Evolutionary conservation across 2,329 filamentous ascomycete species (phyloP), one percentile per base, ranked within the genome.

Genomic region (Neurospora sp.): DNA sequence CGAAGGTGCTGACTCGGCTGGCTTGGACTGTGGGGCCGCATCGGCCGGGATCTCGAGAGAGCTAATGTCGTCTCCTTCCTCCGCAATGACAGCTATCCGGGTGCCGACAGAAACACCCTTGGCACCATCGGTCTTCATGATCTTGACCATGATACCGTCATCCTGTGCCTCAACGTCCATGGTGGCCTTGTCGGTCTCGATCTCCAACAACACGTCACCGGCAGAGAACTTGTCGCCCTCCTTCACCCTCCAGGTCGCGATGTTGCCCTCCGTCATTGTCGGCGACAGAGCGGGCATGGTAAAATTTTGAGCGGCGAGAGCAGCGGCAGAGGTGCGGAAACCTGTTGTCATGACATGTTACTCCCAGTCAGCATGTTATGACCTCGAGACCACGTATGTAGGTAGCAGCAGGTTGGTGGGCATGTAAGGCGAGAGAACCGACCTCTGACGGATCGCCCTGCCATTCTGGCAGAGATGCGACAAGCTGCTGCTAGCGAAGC

Each of bases 131-230:
- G 83, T 83, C 78, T 89, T 84, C 78, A 89, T 87, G 76, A 97
- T 95, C 85, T 96, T 96, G 78, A 93, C 89, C 80, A 97, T 82
- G 75, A 95, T 84, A 58, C 93, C 93, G 78, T 96, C 93, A 66
- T 97, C 93, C 82, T 96, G 93, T 52, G 93, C 93, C 84, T 97
- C 93, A 36, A 97, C 93, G 76, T 97, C 93, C 93, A 97, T 97
- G 70, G 92, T 92, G 70, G 93, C 93, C 85, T 97, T 97, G 81
- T 97, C 93, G 71, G 93, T 97, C 83, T 97, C 93, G 79, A 97
- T 96, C 82, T 97, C 93, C 71, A 97, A 88, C 68, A 97, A 85
- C 39, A 97, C 92, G 80, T 97, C 93, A 75, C 93, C 93, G 70
- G 93, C 91, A 67, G 87, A 84, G 80, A 93, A 97, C 68, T 88